Evolutionary conservation across 345 rosid genomes (phyloP), one percentile per base, ranked within the genome.

Genomic region (Pistacia atlantica): DNA sequence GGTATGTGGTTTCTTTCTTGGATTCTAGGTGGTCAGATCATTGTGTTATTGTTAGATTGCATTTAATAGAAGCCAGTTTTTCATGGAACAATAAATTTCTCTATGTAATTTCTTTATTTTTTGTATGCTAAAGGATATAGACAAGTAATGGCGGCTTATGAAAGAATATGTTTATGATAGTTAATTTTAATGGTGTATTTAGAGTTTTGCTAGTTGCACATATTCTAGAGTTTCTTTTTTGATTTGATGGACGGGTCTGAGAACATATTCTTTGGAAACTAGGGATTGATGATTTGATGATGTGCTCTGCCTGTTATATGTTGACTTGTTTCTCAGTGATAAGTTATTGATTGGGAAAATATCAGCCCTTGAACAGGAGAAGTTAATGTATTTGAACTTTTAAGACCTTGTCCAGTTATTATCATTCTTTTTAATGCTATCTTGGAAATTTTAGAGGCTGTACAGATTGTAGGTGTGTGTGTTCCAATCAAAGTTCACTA

Each of bases 1-100:
- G 82, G 97, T 96, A 85, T 75, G 93, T 54, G 16, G 57, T 54
- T 16, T 0, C 18, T 80, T 77, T 78, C 62, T 72, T 79, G 42
- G 67, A 67, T 72, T 12, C 42, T 72, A 20, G 28, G 42, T 61
- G 57, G 49, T 13, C 5, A 33, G 48, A 65, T 69, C 37, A 45
- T 28, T 37, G 4, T 72, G 20, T 28, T 31, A 49, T 6, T 17
- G 14, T 31, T 38, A 22, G 25, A 22, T 64, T 73, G 12, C 46
- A 42, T 42, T 42, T 42, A 42, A 8, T 42, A 8, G 46, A 42
- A 42, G 6, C 45, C 8, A 42, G 46, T 42, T 42, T 42, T 42
- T 42, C 46, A 42, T 42, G 46, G 46, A 42, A 42, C 8, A 42
- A 42, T 42, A 42, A 42, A 42, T 42, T 42, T 38, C 42, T 38